These are phyloP conservation scores for Diaporthe capsici DNA, from an alignment of 2,329 filamentous ascomycete species.

Conservation along the genomic window DNA sequence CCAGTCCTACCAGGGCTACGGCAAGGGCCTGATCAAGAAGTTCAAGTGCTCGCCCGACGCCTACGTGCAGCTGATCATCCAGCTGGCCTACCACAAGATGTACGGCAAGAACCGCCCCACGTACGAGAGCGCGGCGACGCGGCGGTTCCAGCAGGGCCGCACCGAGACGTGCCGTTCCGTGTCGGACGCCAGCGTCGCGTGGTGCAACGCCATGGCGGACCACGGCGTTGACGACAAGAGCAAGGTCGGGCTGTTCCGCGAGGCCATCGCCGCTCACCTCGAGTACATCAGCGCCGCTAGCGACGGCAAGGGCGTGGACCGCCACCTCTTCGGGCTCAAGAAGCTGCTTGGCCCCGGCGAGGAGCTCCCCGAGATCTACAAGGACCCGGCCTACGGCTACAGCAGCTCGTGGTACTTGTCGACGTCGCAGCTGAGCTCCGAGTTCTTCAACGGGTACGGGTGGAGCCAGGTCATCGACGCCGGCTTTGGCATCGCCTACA, in stretches of 20 bases:
- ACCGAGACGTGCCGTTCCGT: conserved; percentile 96
- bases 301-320: conserved; percentile 93
- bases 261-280: conserved; percentile 84
- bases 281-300: conserved; percentile 92
- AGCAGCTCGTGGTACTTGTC: conserved; percentile 91
- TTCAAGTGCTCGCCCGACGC: conserved; percentile 99
- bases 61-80: conserved; percentile 98
- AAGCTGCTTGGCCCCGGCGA: conserved; percentile 87
- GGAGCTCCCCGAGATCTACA: conserved; percentile 84
- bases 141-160: conserved; percentile 95
- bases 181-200: conserved; percentile 90
- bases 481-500: conserved; percentile 98
- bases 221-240: conserved; percentile 72
- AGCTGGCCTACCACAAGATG: conserved; percentile 99
- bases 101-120: conserved; percentile 98
- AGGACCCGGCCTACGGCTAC: conserved; percentile 89
- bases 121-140: conserved; percentile 95
- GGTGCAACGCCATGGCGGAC: conserved; percentile 90
- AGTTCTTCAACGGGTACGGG: conserved; percentile 99
- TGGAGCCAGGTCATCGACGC: conserved; percentile 98
- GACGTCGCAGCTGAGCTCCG: conserved; percentile 89
- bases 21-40: conserved; percentile 98
- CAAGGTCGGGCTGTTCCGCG: conserved; percentile 82
- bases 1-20: conserved; percentile 96
- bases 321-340: conserved; percentile 98